These are phyloP conservation scores for Tagetes patula DNA, from an alignment of 129 eudicot species.

Conservation along the genomic window DNA sequence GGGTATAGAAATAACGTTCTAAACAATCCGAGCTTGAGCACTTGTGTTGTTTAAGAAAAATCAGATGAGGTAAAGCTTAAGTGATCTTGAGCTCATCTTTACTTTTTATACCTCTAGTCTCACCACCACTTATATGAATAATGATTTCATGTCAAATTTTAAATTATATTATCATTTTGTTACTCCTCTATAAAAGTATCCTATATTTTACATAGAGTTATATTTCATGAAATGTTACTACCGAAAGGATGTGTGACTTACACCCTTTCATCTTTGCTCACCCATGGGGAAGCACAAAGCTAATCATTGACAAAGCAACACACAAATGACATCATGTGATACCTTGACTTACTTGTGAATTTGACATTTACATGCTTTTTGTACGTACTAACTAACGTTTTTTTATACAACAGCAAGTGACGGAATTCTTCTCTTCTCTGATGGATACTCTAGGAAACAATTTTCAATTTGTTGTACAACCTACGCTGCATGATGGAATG, in stretches of 20 bases:
- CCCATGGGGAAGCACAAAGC: background rate
- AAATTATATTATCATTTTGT: background rate
- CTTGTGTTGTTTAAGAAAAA: too few relatives aligned
- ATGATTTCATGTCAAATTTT: background rate
- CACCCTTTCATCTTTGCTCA: background rate
- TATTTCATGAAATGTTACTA: background rate
- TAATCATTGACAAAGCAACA: background rate
- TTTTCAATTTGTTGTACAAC: constrained; percentile 63
- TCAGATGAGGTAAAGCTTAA: too few relatives aligned
- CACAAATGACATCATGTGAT: background rate
- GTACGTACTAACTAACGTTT: constrained; percentile 2
- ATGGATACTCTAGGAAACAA: constrained; percentile 49
- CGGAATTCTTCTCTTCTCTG: constrained; percentile 57
- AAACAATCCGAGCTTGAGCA: too few relatives aligned
- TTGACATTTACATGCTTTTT: background rate
- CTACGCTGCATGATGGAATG: constrained; percentile 71
- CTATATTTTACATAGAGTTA: background rate
- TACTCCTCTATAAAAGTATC: background rate
- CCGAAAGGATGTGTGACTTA: background rate
- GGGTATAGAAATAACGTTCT: too few relatives aligned
- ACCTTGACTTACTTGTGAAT: background rate
- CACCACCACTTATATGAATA: too few relatives aligned
- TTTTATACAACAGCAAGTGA: constrained; percentile 50
- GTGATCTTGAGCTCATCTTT: too few relatives aligned
- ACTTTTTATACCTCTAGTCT: too few relatives aligned